Base-by-base conservation (phyloP, 306 rosid species). In the Inga leiocalycina region DNA sequence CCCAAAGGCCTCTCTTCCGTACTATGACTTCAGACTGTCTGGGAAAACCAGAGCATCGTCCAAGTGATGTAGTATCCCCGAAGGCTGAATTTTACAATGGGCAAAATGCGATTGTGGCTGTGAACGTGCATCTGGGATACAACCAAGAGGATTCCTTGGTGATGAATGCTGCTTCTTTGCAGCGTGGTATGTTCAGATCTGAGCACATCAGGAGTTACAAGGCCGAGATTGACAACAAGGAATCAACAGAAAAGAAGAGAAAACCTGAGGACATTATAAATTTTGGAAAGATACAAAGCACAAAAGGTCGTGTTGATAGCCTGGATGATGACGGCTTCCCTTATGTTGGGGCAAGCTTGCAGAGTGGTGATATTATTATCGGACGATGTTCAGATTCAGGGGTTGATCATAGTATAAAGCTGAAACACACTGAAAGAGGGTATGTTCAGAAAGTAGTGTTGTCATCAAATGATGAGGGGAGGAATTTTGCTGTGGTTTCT, bases 91-190 rank as follows among this genome's bases (percentile, higher is more conserved):
- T 89, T 81, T 94, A 86, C 72, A 94, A 94, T 86, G 98, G 99
- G 68, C 99, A 97, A 90, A 92, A 87, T 65, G 98, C 98, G 20
- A 97, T 97, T 80, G 99, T 97, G 71, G 97, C 98, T 61, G 98
- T 97, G 82, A 97, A 97, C 79, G 99, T 97, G 43, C 99, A 97
- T 84, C 68, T 91, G 8, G 99, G 99, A 41, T 97, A 90, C 88
- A 97, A 97, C 86, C 98, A 97, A 88, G 99, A 97, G 79, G 99
- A 97, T 86, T 94, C 97, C 39, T 81, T 97, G 82, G 99, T 97
- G 78, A 97, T 97, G 99, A 97, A 97, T 72, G 91, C 89, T 24
- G 94, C 99, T 56, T 97, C 99, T 46, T 59, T 97, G 90, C 97
- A 97, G 92, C 98, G 99, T 43, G 99, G 99, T 70, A 90, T 97